phyloP scores from a whole-genome alignment of 208 protist species.

The Naegleria lovaniensis region DNA sequence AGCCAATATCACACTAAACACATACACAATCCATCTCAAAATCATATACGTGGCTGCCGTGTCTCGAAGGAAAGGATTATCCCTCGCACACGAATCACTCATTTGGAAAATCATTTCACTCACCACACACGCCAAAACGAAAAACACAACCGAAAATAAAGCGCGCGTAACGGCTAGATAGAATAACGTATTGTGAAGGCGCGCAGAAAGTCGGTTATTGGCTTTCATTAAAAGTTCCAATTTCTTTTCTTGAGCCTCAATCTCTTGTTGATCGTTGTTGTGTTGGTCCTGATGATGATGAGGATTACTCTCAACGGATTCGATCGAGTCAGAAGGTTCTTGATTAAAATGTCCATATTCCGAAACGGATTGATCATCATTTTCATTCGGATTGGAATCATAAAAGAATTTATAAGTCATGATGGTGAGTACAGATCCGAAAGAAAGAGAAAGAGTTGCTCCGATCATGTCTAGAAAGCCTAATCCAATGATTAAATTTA shows the following conservation, averaged over 20 bases:
- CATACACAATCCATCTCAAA: not conserved
- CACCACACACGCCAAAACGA: not conserved
- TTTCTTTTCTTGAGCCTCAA: not conserved
- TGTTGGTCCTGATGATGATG: too few relatives aligned
- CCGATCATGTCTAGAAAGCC: not conserved
- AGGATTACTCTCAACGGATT: too few relatives aligned
- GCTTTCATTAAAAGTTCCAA: not conserved
- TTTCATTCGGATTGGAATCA: not conserved
- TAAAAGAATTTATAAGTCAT: not conserved
- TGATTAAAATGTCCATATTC: not conserved
- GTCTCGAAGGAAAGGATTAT: not conserved
- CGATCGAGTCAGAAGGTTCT: not conserved
- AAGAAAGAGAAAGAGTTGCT: not conserved
- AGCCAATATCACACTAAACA: not conserved
- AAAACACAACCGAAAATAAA: not conserved
- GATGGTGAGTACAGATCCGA: not conserved
- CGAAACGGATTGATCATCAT: not conserved
- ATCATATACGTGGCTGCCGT: not conserved
- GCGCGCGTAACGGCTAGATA: not conserved
- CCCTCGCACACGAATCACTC: not conserved
- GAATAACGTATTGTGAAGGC: not conserved
- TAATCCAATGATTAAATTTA: not conserved
- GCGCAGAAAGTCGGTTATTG: not conserved
- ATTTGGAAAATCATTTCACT: not conserved
- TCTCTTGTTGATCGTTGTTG: not conserved